Conservation (phyloP, 2,329 filamentous ascomycete genomes). For the Pseudonectria foliicola region DNA sequence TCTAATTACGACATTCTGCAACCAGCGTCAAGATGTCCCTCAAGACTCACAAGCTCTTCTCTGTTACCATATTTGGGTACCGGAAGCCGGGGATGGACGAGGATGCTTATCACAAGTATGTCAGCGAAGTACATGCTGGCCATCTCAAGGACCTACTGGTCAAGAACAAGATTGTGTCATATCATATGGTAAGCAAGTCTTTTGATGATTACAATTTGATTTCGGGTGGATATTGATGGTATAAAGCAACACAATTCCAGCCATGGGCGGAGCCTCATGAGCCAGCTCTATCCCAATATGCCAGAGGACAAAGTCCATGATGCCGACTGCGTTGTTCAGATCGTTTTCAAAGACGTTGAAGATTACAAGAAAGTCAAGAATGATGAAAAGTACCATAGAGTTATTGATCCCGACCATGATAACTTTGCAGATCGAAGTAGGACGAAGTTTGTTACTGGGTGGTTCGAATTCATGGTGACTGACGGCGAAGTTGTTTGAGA, state of each 20-base stretch:
- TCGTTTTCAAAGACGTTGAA: conserved; percentile 10
- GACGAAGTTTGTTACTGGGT: conserved; percentile 16
- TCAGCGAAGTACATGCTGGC: conserved; percentile 14
- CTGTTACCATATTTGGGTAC: conserved; percentile 18
- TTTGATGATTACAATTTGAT: no score
- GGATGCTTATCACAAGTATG: conserved; percentile 15
- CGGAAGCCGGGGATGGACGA: conserved; percentile 14
- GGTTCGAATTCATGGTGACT: conserved; percentile 15
- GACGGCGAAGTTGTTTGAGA: conserved; percentile 9
- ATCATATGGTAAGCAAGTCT: conserved; percentile 11
- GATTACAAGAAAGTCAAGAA: conserved; percentile 11
- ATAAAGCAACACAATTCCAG: conserved; percentile 16
- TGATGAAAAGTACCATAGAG: conserved; percentile 9
- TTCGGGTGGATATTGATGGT: conserved; percentile 1
- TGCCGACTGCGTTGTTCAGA: conserved; percentile 11
- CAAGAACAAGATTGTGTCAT: conserved; percentile 17
- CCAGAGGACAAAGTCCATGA: conserved; percentile 7
- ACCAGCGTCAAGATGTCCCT: conserved; percentile 1
- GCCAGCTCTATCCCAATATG: conserved; percentile 10
- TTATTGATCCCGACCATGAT: conserved; percentile 13
- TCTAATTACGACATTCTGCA: neutral
- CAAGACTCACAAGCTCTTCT: conserved; percentile 9
- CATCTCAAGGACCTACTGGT: conserved; percentile 15
- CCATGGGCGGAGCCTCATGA: conserved; percentile 6
- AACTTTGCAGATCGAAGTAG: conserved; percentile 9